Base-by-base conservation (phyloP, 1,284 basidiomycete species). In the Cutaneotrichosporon sp. region DNA sequence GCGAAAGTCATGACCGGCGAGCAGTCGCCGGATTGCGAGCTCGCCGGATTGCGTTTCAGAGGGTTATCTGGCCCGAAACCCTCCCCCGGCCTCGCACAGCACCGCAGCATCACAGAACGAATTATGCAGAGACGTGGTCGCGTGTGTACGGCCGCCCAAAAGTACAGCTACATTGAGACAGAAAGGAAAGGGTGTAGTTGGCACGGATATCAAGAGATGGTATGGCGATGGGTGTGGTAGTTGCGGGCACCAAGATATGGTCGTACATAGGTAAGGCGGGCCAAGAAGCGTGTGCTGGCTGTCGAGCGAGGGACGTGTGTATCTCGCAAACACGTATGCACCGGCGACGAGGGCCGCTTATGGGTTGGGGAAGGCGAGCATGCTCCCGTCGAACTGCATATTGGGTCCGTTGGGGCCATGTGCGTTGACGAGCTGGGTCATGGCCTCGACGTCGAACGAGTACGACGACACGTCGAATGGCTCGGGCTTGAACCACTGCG, bases 401-500 rank as follows among this genome's bases (percentile, higher is more conserved):
- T 50, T 50, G 47, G 47, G 47, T 8, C 25, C 47, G 27, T 50
- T 50, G 47, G 47, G 27, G 13, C 47, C 47, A 22, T 53, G 33
- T 13, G 34, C 10, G 34, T 33, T 22, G 38, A 69, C 64, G 27
- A 68, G 31, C n/a, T 64, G 60, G 4, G 66, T 62, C 60, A 71
- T 62, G 38, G 66, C 60, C 58, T 69, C 62, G 14, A 69, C 56
- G 51, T 72, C 69, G 31, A 72, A 72, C 42, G 67, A 67, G 63
- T 71, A 72, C 54, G 66, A 67, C 38, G 51, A 52, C 47, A 72
- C 69, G 54, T 71, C 66, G 58, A 68, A 69, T 1, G 62, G 53
- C 22, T 69, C 63, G 34, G 57, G 58, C 50, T 61, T 54, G 54
- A 61, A 55, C 63, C 63, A 65, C 6, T 43, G 31, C 9, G 58